Evolutionary conservation across 2,329 filamentous ascomycete genomes (phyloP), one percentile per base, ranked within the genome.

Genomic region (Aaosphaeria pasadenensis): DNA sequence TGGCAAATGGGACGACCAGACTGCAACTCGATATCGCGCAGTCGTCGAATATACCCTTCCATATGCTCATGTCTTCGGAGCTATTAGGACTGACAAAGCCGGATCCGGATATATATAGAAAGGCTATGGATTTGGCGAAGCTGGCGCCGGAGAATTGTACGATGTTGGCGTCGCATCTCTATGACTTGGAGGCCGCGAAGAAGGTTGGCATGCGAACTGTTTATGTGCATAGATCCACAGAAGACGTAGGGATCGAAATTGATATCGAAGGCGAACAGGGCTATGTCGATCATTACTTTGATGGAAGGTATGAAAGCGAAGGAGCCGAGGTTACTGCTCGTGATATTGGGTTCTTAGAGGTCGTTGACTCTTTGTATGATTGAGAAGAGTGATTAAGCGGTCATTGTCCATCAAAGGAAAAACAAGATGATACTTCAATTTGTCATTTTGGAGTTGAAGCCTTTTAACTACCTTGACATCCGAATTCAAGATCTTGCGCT

Each of bases 161-260:
- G 7, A 69, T 79, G 73, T 76, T 81, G 3, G 78, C 79, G 3
- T 77, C 78, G 1, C 79, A 83, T 67, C 76, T 76, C 3, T 81
- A 79, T 56, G 80, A 82, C 58, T 45, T 78, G 24, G 64, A 76
- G 11, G 79, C 72, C 1, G 80, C 77, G 11, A 74, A 74, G 55
- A 55, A 56, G 1, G 64, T 72, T 5, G 79, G 80, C 0, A 73
- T 83, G 65, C 73, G 66, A 51, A 82, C 78, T 0, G 63, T 80
- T 0, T 82, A 81, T 57, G 64, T 83, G 4, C 66, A 74, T 53
- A 64, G 79, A 17, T 77, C 73, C 73, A 82, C 78, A 0, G 79
- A 82, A 48, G 80, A 82, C 65, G 55, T 75, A 0, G 59, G 71
- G 29, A 76, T 80, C 54, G 69, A 78, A 51, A 72, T 74, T 67